Base-by-base conservation (phyloP, 108 stramenopile species). In the Aureococcus anophagefferens region DNA sequence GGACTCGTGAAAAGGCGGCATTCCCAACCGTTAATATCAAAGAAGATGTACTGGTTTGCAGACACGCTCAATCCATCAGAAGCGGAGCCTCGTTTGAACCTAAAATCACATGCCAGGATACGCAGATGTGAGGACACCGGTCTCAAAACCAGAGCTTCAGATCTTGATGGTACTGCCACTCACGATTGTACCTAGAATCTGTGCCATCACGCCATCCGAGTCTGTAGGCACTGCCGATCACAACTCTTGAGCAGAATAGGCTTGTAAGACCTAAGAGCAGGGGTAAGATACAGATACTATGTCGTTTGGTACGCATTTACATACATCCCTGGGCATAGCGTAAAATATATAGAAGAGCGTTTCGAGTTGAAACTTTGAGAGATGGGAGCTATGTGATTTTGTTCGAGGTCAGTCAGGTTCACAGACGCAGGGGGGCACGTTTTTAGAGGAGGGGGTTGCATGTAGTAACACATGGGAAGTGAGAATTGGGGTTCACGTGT, bases 261-360 rank as follows among this genome's bases (percentile, higher is more conserved):
- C 94, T 83, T 98, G 97, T 67, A 96, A 81, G 9, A 89, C 91
- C 73, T 98, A 44, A 11, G 5, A 5, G 40, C n/a, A n/a, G n/a
- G n/a, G n/a, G n/a, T n/a, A n/a, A 44, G 40, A 44, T 13, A 5
- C 40, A 44, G 5, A 11, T 44, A 11, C 9, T 44, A 11, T 44
- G 13, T 44, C 13, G 5, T 11, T 13, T 44, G 9, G 40, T 44
- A 5, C 9, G 5, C 5, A 44, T 5, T 44, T 44, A 44, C 40
- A 11, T 13, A 44, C 40, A 44, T 44, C 97, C 82, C 89, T 91
- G 68, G 97, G 97, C 72, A 98, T 77, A 59, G 90, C 93, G 72
- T 98, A 98, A 81, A 98, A 98, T 77, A 96, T 94, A 84, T 98
- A 96, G 82, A 98, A 96, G 64, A 98, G 81, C n/a, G 95, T 98